These are phyloP conservation scores for Globisporangium canariense DNA, from an alignment of 352 stramenopile species.

Conservation along the genomic window DNA sequence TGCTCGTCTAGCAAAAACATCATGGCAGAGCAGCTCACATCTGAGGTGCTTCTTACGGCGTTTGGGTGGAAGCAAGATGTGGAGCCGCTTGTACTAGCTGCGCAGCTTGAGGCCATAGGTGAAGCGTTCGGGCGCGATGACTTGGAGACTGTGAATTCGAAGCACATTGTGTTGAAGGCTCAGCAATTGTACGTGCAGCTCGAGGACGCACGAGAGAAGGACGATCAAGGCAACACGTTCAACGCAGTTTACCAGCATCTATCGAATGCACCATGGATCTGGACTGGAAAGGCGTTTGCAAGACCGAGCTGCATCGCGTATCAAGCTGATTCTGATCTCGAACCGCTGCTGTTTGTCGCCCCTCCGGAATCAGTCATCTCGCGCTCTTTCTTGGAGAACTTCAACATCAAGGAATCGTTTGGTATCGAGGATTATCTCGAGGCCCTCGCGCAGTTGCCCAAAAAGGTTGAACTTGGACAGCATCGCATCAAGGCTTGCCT, in stretches of 20 bases:
- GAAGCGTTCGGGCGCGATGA: slow-evolving; percentile 17
- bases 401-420: slow-evolving; percentile 55
- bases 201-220: slow-evolving; percentile 35
- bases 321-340: slow-evolving; percentile 35
- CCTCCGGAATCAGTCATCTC: slow-evolving; percentile 59
- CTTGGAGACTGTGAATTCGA: slow-evolving; percentile 7
- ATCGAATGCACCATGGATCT: slow-evolving; percentile 53
- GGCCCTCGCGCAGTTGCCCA: slow-evolving; percentile 42
- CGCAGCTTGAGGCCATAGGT: slow-evolving; percentile 52
- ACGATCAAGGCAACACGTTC: slow-evolving; percentile 20
- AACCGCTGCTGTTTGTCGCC: slow-evolving; percentile 58
- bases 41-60: slow-evolving; percentile 40
- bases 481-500: slow-evolving; percentile 34
- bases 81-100: slow-evolving; percentile 37
- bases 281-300: slow-evolving; percentile 60
- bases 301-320: slow-evolving; percentile 51
- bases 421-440: slow-evolving; percentile 49
- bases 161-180: slow-evolving; percentile 39
- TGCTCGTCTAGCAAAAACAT: slow-evolving; percentile 56
- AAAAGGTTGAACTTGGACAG: slow-evolving; percentile 19
- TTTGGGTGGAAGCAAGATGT: slow-evolving; percentile 58
- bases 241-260: slow-evolving; percentile 37
- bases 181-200: slow-evolving; percentile 56
- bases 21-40: slow-evolving; percentile 49
- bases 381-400: slow-evolving; percentile 48